These are phyloP conservation scores for Tylopilus sp. DNA, from an alignment of 768 basidiomycete genomes.

Conservation along the genomic window DNA sequence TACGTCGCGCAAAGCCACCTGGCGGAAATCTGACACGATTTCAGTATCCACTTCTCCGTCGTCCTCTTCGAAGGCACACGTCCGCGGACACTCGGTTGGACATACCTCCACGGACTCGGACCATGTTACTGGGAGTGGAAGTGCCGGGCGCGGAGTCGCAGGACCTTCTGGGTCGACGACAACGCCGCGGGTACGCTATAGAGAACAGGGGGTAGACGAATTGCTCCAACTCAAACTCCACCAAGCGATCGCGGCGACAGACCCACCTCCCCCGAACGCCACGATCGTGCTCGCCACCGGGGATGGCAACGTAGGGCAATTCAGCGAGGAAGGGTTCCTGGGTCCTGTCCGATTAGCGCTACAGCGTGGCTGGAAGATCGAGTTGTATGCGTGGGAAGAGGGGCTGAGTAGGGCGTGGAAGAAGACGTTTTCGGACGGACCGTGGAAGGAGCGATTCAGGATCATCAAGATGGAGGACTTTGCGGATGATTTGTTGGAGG, in stretches of 20 bases:
- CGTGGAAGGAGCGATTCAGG: slow-evolving; percentile 42
- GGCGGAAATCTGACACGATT: slow-evolving; percentile 22
- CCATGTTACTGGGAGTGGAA: slow-evolving; percentile 8
- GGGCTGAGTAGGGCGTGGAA: slow-evolving; percentile 78
- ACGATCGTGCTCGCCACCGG: slow-evolving; percentile 93
- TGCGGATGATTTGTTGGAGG: slow-evolving; percentile 54
- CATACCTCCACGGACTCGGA: slow-evolving; percentile 29
- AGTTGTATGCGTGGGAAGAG: slow-evolving; percentile 89
- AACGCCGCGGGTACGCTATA: slow-evolving; percentile 62
- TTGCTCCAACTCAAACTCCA: slow-evolving; percentile 89
- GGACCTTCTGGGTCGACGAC: slow-evolving; percentile 12
- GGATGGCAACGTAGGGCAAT: slow-evolving; percentile 89
- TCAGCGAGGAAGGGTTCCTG: slow-evolving; percentile 90
- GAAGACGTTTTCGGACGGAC: slow-evolving; percentile 60
- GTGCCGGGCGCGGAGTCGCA: slow-evolving; percentile 9
- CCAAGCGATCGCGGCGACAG: slow-evolving; percentile 73
- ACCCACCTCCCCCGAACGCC: slow-evolving; percentile 58
- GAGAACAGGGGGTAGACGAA: slow-evolving; percentile 95
- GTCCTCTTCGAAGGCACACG: slow-evolving; percentile 9
- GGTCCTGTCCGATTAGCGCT: slow-evolving; percentile 84
- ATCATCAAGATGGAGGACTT: slow-evolving; percentile 69
- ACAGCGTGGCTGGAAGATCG: slow-evolving; percentile 91
- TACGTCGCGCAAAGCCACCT: slow-evolving; percentile 14
- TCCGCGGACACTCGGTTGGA: slow-evolving; percentile 16
- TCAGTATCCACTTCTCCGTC: not conserved